phyloP scores from a whole-genome alignment of 371 early-diverging fungal genomes.

The Rhizopus microsporus region DNA sequence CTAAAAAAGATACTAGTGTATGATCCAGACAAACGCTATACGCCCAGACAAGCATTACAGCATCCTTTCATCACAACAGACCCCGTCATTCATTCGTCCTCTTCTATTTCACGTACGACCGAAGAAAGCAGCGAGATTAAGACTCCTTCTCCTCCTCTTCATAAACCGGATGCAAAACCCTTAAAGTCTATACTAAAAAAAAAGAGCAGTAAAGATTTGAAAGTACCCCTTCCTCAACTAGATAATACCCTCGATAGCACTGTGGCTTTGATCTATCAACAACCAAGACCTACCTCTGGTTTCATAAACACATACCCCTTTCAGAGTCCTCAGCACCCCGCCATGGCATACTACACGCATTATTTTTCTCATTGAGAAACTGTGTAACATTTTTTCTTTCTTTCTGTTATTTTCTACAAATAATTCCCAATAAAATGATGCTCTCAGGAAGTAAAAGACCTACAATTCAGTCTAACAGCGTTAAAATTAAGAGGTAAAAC shows the following conservation, averaged over 20 bases:
- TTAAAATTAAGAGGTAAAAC: constrained; percentile 1
- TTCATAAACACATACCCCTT: too few relatives aligned
- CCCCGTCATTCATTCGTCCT: not conserved
- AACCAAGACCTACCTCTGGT: not conserved
- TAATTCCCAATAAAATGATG: not conserved
- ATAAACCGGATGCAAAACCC: constrained; percentile 1
- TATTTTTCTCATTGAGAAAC: not conserved
- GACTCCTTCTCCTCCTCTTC: not conserved
- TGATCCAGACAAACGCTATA: constrained; percentile 87
- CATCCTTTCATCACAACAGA: constrained; percentile 81
- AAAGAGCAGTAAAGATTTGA: not conserved
- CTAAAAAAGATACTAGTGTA: constrained; percentile 78
- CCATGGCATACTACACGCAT: not conserved
- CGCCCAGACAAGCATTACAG: constrained; percentile 83
- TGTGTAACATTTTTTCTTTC: not conserved
- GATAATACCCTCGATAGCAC: not conserved
- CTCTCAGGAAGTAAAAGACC: not conserved
- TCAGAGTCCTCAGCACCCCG: too few relatives aligned
- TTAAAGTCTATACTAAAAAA: constrained; percentile 13
- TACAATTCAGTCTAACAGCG: not conserved
- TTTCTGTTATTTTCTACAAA: not conserved
- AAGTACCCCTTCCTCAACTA: not conserved
- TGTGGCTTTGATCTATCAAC: not conserved
- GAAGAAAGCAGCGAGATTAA: constrained; percentile 3
- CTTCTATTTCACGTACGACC: constrained; percentile 2